Evolutionary conservation across 805 yeast species (phyloP), one percentile per base, ranked within the genome.

Genomic region (Schizosaccharomyces pombe): DNA sequence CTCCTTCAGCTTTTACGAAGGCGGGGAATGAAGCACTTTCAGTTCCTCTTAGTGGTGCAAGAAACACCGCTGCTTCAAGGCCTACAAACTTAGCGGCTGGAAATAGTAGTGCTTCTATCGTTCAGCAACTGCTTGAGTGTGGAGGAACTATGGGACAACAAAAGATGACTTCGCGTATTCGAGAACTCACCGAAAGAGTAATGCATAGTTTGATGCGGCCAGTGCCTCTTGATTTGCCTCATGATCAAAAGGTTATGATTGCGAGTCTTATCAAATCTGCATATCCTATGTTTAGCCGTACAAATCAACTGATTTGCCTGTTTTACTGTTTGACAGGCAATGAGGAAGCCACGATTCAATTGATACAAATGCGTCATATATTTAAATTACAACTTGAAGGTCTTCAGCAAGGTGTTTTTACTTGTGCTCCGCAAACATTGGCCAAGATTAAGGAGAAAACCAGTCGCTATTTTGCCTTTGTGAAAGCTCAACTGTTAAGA

Each of bases 91-190:
- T n/a, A 32, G 37, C 37, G 19, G 9, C 28, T 9, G 30, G 49
- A 43, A 26, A 43, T 43, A 30, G 19, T 5, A 26, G 49, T 12
- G 30, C 30, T n/a, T 43, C 6, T 28, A 49, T 49, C 5, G 53
- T 49, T 6, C 53, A 49, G 5, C 53, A 32, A 24, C 39, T 49
- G 31, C 24, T 49, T 19, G 53, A 49, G 32, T 24, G 37, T 16
- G 53, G 53, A 6, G 53, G 53, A 16, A 30, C 33, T 24, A 30
- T 49, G 26, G 53, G 53, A 8, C 53, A 49, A 12, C 53, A 24
- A 49, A 30, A 32, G 11, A 16, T 49, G 28, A 19, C 53, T 22
- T 16, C 30, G n/a, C 34, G 53, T 6, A 30, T 49, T 30, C 53
- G 53, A 12, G 53, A 49, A 19, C 14, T 49, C 16, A 49, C 39